Evolutionary conservation across 768 basidiomycete genomes (phyloP), one percentile per base, ranked within the genome.

Genomic region (Agrocybe pediades): DNA sequence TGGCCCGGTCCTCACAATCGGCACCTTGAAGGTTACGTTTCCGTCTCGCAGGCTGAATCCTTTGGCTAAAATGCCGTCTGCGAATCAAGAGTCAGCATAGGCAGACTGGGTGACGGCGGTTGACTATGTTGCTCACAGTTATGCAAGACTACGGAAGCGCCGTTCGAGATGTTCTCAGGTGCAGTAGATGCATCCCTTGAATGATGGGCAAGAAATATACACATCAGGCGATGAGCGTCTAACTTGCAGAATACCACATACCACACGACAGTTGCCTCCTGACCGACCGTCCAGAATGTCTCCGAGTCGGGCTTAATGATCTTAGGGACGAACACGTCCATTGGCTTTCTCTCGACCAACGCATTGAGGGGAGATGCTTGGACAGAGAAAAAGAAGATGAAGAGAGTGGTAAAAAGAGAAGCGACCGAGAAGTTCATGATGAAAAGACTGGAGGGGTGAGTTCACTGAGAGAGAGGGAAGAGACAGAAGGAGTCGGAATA

Each of bases 121-220:
- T 9, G 5, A 9, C 24, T 3, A 3, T 17, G 17, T 40, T 20
- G 47, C 71, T 52, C 57, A 73, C 73, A 63, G n/a, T 60, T 47
- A 55, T 69, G 63, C 54, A 73, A 60, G 15, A 61, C 50, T 25
- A 73, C 68, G 42, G 61, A 63, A 23, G 69, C 68, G 20, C 62
- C 61, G 60, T 81, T 81, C 23, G 79, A 78, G 55, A 79, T 77
- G 17, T 71, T 58, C 6, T 30, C 55, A 0, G 79, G 79, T 0
- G 73, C 70, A 49, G 74, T 59, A 11, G 72, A 61, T 0, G 71
- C 70, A 47, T 74, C 72, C 79, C 76, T 79, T 36, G 8, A 54
- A 24, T 26, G 29, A 4, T 19, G 16, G 29, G 13, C 24, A 11
- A 9, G 6, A 9, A 19, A 20, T n/a, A 41, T 3, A 5, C 41